phyloP scores from a whole-genome alignment of 1,284 basidiomycete genomes.

The Cryptococcus sp. region DNA sequence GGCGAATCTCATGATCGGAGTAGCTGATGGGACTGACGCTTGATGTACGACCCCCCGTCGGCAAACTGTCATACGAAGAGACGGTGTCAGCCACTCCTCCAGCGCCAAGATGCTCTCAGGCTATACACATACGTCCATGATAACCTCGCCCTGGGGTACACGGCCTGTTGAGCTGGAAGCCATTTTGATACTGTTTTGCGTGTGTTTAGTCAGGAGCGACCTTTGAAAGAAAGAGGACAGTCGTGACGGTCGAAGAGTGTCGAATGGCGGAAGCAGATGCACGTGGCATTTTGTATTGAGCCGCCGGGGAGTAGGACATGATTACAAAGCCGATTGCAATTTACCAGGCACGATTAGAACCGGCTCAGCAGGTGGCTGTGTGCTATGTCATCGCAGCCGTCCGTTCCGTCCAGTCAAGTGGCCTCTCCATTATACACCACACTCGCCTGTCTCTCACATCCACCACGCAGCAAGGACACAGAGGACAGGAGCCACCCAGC shows the following conservation, averaged over 20 bases:
- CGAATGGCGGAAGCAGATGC: too few relatives aligned
- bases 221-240: too few relatives aligned
- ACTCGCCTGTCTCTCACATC: not conserved
- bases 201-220: not conserved
- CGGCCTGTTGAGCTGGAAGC: constrained; percentile 33
- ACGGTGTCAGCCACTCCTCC: constrained; percentile 6
- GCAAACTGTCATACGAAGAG: constrained; percentile 33
- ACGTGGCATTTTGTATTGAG: too few relatives aligned
- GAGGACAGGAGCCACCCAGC: not conserved
- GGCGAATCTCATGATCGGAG: not conserved
- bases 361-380: too few relatives aligned
- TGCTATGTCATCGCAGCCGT: not conserved
- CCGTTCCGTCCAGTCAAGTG: not conserved
- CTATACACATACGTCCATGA: constrained; percentile 38
- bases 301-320: too few relatives aligned
- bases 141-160: constrained; percentile 43
- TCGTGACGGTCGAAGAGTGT: too few relatives aligned
- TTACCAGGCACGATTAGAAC: too few relatives aligned
- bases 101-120: too few relatives aligned
- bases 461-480: not conserved
- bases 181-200: constrained; percentile 6
- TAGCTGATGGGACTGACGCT: constrained; percentile 24
- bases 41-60: constrained; percentile 45
- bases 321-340: too few relatives aligned
- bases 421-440: not conserved